Evolutionary conservation across 176 grass and related monocot species (phyloP).

Genomic region (Tuctoria greenei): DNA sequence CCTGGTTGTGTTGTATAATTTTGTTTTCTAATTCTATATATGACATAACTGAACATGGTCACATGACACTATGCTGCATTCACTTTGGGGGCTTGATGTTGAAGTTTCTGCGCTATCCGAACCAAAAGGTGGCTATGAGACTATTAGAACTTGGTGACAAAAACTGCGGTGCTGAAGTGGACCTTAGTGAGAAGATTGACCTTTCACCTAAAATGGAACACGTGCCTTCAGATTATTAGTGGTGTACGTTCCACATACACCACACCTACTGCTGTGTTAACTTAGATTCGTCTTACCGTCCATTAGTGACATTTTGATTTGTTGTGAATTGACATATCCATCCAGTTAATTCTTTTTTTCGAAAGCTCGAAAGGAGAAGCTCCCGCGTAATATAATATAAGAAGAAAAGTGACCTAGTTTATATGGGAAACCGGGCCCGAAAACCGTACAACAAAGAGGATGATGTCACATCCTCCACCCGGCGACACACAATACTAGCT

Average conservation of each 20-base stretch:
- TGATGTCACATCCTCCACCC: too few species aligned
- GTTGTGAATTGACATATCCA: too few species aligned
- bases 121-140: neutral
- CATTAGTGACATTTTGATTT: too few species aligned
- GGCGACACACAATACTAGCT: too few species aligned
- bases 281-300: neutral
- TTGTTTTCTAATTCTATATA: too few species aligned
- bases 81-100: neutral
- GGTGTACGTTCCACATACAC: neutral
- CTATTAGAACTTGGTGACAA: conserved; percentile 11
- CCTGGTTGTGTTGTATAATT: too few species aligned
- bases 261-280: neutral
- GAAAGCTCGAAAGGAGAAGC: too few species aligned
- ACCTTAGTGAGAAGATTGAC: conserved; percentile 30
- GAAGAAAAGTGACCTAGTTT: too few species aligned
- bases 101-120: neutral
- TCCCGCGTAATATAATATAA: too few species aligned
- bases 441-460: too few species aligned
- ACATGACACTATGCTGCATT: neutral
- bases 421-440: too few species aligned
- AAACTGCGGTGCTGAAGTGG: neutral
- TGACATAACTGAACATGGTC: neutral
- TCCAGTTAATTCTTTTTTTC: too few species aligned
- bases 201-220: conserved; percentile 41
- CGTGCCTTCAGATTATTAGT: conserved; percentile 35